A percentile compares a stretch with the other conserved stretches of the same genome.
Conservation (phyloP, 2,329 filamentous ascomycete genomes). For the Trichophyton benhamiae region DNA sequence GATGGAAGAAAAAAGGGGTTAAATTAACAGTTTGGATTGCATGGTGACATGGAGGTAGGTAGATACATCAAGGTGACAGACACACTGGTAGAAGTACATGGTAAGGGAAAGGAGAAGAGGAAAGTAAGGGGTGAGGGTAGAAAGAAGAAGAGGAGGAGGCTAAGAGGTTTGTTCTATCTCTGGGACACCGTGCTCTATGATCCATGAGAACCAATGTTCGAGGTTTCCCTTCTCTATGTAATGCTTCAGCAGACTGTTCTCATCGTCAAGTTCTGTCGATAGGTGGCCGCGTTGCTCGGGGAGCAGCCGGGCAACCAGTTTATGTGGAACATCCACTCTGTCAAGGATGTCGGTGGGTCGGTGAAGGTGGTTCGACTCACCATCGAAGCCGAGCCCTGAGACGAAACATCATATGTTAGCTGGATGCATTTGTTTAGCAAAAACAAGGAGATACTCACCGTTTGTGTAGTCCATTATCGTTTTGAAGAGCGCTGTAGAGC, state of each 20-base stretch:
- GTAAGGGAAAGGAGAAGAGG: background rate
- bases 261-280: slow-evolving; percentile 56
- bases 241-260: slow-evolving; percentile 54
- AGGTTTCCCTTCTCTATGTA: slow-evolving; percentile 58
- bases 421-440: background rate
- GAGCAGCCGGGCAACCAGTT: slow-evolving; percentile 20
- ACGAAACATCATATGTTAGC: slow-evolving; percentile 3
- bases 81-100: background rate
- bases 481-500: slow-evolving; percentile 54
- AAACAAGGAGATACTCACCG: slow-evolving; percentile 38
- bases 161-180: background rate
- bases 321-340: slow-evolving; percentile 20
- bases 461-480: slow-evolving; percentile 53
- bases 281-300: slow-evolving; percentile 52
- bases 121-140: background rate
- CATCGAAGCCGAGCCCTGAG: slow-evolving; percentile 14
- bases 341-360: slow-evolving; percentile 15
- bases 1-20: background rate
- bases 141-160: too few relatives aligned
- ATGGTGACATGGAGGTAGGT: background rate
- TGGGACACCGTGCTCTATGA: slow-evolving; percentile 17
- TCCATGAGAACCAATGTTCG: slow-evolving; percentile 51
- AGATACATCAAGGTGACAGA: background rate
- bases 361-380: slow-evolving; percentile 5
- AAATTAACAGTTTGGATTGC: background rate